These are phyloP conservation scores for Antitrichia curtipendula DNA, from an alignment of 225 moss, liverwort and hornwort genomes.

Conservation along the genomic window DNA sequence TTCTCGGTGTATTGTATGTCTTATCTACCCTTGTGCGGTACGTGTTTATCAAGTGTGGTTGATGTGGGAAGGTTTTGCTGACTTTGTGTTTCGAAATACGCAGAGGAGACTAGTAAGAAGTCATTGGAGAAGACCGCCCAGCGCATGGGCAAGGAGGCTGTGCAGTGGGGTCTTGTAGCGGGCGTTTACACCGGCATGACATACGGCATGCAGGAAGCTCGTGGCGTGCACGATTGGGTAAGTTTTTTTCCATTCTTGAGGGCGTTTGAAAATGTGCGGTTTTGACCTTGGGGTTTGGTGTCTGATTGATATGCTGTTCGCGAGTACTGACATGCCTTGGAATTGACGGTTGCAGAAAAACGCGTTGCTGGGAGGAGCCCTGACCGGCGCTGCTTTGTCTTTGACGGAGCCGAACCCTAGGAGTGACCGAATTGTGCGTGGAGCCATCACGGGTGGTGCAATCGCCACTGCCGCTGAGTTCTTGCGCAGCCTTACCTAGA, in stretches of 20 bases:
- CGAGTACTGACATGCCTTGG: background rate
- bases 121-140: conserved; percentile 64
- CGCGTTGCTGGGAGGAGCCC: conserved; percentile 64
- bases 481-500: conserved; percentile 54
- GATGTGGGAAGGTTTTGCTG: background rate
- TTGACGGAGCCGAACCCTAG: conserved; percentile 69
- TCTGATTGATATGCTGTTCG: background rate
- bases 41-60: background rate
- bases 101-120: conserved; percentile 75
- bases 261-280: no score
- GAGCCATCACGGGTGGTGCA: conserved; percentile 78
- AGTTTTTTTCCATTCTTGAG: background rate
- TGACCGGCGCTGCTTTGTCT: conserved; percentile 80
- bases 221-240: conserved; percentile 90
- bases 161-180: conserved; percentile 92
- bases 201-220: conserved; percentile 79
- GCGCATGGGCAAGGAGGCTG: conserved; percentile 80
- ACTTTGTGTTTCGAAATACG: background rate
- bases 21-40: no score
- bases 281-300: background rate
- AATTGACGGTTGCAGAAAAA: conserved; percentile 41
- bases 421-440: conserved; percentile 55
- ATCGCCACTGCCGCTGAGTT: conserved; percentile 87
- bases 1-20: background rate
- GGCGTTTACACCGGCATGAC: conserved; percentile 85